phyloP scores from a whole-genome alignment of 2,329 filamentous ascomycete species.

The Passalora sequoiae region DNA sequence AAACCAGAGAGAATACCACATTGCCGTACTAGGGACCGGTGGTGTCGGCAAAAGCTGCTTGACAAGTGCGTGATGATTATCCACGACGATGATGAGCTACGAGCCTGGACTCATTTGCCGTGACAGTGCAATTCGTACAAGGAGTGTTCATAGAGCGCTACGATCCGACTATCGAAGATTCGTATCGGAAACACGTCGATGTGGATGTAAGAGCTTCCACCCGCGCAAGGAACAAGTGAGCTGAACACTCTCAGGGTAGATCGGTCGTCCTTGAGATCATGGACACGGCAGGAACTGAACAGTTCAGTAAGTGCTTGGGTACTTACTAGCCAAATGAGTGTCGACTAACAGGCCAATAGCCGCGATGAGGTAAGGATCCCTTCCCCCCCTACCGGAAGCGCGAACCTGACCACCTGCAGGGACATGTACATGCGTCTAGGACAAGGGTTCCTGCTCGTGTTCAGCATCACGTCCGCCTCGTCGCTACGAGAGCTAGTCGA shows the following conservation, averaged over 20 bases:
- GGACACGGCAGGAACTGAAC: constrained; percentile 86
- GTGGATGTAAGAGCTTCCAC: constrained; percentile 66
- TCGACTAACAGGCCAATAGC: no score
- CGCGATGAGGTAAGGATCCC: constrained; percentile 23
- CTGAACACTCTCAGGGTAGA: constrained; percentile 56
- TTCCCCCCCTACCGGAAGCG: constrained; percentile 5
- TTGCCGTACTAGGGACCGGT: constrained; percentile 76
- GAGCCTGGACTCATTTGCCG: no score
- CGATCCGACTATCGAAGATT: constrained; percentile 59
- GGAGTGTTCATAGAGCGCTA: constrained; percentile 85
- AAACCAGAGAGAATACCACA: constrained; percentile 61
- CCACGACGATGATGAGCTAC: no score
- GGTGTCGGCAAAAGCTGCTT: constrained; percentile 90
- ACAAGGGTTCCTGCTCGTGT: constrained; percentile 85
- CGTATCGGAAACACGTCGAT: constrained; percentile 57
- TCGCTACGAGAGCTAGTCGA: constrained; percentile 78
- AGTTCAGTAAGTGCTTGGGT: constrained; percentile 83
- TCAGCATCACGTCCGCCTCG: constrained; percentile 80
- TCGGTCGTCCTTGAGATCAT: constrained; percentile 88
- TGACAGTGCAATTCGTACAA: constrained; percentile 82
- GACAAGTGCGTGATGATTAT: constrained; percentile 66
- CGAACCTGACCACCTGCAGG: constrained; percentile 36
- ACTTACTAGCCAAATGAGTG: no score
- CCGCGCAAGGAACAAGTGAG: neutral
- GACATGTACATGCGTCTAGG: constrained; percentile 92